These are phyloP conservation scores for Nannochloropsis salina DNA, from an alignment of 108 stramenopile species.

Conservation along the genomic window DNA sequence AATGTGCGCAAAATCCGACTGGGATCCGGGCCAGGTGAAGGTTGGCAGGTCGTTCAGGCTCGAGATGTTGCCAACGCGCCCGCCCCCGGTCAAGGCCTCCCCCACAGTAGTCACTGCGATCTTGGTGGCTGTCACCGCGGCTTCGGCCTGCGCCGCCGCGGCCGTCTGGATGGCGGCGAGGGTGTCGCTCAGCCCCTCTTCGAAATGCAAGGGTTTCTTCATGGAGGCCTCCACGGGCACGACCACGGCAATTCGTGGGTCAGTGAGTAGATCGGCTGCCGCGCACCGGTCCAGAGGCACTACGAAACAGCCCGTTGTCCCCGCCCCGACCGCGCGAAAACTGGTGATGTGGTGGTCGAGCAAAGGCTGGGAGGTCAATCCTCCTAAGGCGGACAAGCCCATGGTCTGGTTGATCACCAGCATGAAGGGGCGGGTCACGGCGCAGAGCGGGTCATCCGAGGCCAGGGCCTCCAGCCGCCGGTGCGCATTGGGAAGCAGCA, in stretches of 20 bases:
- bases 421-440: background rate
- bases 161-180: background rate
- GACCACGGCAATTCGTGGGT: background rate
- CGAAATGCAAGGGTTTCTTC: background rate
- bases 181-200: background rate
- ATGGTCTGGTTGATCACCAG: background rate
- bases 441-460: background rate
- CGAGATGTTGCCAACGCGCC: background rate
- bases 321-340: background rate
- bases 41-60: conserved; percentile 17
- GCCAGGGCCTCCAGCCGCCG: background rate
- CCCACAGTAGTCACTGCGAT: too few species aligned
- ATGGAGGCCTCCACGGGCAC: background rate
- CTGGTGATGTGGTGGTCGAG: conserved; percentile 12
- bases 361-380: background rate
- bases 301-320: background rate
- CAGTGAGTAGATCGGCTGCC: background rate
- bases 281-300: background rate
- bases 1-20: background rate
- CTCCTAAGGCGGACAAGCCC: background rate
- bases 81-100: conserved; percentile 1
- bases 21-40: background rate
- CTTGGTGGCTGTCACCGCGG: background rate
- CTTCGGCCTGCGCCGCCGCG: background rate
- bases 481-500: background rate